Evolutionary conservation across 805 yeast genomes (phyloP).

Genomic region (Wickerhamomyces rabaulensis): DNA sequence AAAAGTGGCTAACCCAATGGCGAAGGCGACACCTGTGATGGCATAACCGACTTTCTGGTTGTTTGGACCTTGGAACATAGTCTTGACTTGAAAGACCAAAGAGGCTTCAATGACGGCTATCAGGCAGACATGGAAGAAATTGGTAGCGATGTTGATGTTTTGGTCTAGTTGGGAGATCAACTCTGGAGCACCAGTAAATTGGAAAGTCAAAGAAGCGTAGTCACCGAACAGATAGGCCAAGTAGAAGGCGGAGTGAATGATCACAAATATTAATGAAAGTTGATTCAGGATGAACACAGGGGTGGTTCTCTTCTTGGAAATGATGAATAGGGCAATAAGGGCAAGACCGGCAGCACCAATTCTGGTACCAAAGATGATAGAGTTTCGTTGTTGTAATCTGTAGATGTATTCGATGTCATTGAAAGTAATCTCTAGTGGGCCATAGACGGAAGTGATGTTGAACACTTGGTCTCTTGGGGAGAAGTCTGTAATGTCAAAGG

Average conservation of each 20-base stretch:
- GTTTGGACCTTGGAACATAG: slow-evolving; percentile 63
- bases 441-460: slow-evolving; percentile 39
- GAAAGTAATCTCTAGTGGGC: slow-evolving; percentile 33
- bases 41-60: slow-evolving; percentile 33
- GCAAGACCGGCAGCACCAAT: slow-evolving; percentile 51
- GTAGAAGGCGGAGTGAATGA: slow-evolving; percentile 59
- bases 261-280: slow-evolving; percentile 46
- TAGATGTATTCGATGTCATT: slow-evolving; percentile 36
- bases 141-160: slow-evolving; percentile 54
- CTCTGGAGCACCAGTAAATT: slow-evolving; percentile 43
- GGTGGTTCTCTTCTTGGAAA: slow-evolving; percentile 49
- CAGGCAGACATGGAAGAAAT: slow-evolving; percentile 54
- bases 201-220: slow-evolving; percentile 41
- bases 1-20: slow-evolving; percentile 49
- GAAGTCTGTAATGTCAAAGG: slow-evolving; percentile 12
- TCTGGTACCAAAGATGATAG: slow-evolving; percentile 50
- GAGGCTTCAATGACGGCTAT: slow-evolving; percentile 59
- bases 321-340: slow-evolving; percentile 40
- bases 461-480: slow-evolving; percentile 25
- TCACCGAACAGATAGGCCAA: slow-evolving; percentile 49
- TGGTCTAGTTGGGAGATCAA: slow-evolving; percentile 32
- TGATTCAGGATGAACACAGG: slow-evolving; percentile 76
- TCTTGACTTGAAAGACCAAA: slow-evolving; percentile 63
- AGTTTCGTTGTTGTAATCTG: slow-evolving; percentile 29
- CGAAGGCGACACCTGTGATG: slow-evolving; percentile 33